phyloP scores from a whole-genome alignment of 2,329 filamentous ascomycete species.

The Pseudocercospora fijiensis region DNA sequence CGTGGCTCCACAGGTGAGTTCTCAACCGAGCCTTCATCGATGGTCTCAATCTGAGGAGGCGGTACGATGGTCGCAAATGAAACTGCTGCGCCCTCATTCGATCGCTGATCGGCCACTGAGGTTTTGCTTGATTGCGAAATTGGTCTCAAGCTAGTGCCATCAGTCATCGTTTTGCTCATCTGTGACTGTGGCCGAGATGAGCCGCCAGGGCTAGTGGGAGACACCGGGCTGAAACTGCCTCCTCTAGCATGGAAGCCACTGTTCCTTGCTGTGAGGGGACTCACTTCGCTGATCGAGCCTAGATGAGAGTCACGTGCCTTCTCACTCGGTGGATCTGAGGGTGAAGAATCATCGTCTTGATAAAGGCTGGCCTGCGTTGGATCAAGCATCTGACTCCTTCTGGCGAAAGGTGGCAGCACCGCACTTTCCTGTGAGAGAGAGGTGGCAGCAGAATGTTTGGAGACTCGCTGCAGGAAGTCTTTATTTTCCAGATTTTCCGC shows the following conservation, averaged over 20 bases:
- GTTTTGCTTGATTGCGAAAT: constrained; percentile 13
- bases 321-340: constrained; percentile 21
- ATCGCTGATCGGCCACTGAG: background rate
- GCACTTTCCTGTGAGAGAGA: constrained; percentile 33
- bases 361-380: constrained; percentile 31
- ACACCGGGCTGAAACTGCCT: constrained; percentile 25
- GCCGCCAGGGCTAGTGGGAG: constrained; percentile 21
- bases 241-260: constrained; percentile 15
- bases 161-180: constrained; percentile 13
- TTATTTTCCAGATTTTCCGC: constrained; percentile 51
- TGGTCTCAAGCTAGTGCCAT: background rate
- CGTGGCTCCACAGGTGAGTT: constrained; percentile 19
- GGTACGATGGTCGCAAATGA: constrained; percentile 21
- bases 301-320: constrained; percentile 24
- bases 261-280: constrained; percentile 28
- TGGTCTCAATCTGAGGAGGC: constrained; percentile 23
- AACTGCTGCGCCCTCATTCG: constrained; percentile 13
- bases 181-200: constrained; percentile 24
- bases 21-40: constrained; percentile 22
- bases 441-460: constrained; percentile 35
- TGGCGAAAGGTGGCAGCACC: constrained; percentile 38
- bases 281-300: constrained; percentile 26
- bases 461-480: constrained; percentile 49
- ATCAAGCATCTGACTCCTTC: constrained; percentile 37
- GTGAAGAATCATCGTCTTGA: constrained; percentile 31